Evolutionary conservation across 169 alveolate genomes (phyloP).

Genomic region (Plasmodium falciparum): DNA sequence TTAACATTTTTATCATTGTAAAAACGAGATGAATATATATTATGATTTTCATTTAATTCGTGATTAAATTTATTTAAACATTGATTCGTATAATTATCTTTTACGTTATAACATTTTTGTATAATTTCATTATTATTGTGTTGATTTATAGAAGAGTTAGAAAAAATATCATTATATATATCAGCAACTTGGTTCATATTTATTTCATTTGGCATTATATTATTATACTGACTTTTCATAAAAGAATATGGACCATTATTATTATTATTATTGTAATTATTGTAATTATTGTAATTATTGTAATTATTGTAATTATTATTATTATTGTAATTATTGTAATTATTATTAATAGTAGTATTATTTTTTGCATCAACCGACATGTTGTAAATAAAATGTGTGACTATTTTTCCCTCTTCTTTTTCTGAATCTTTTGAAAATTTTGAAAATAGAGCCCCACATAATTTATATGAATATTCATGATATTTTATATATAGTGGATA

Average conservation of each 20-base stretch:
- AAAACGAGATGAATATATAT: background rate
- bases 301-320: background rate
- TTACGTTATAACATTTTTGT: background rate
- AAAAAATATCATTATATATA: conserved; percentile 47
- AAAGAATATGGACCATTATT: background rate
- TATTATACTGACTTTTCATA: too few species aligned
- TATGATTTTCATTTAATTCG: background rate
- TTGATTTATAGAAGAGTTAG: background rate
- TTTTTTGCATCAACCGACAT: background rate
- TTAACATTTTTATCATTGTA: conserved; percentile 7
- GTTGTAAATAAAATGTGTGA: too few species aligned
- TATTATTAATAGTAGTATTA: background rate
- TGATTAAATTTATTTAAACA: background rate
- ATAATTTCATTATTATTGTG: background rate
- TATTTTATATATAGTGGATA: conserved; percentile 22
- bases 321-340: background rate
- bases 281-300: too few species aligned
- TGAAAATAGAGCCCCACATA: background rate
- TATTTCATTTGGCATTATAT: background rate
- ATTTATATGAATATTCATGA: conserved; percentile 32
- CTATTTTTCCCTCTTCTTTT: background rate
- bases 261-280: background rate
- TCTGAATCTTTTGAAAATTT: background rate
- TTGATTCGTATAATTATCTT: too few species aligned
- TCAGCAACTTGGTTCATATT: conserved; percentile 9